Conservation (phyloP, 148 eudicot genomes). For the Amaranthus cruentus region DNA sequence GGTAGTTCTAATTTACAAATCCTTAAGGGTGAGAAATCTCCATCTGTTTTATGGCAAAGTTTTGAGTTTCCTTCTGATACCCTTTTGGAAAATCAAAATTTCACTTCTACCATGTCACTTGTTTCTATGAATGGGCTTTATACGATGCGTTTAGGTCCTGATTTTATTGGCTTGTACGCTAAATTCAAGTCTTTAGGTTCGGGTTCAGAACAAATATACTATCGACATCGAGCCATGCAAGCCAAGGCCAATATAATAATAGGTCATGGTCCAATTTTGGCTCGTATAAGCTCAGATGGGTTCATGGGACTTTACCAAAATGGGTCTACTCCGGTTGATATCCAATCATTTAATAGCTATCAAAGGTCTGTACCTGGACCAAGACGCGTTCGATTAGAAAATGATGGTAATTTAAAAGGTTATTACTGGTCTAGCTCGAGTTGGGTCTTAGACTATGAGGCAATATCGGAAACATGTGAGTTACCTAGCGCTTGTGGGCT, state of each 20-base stretch:
- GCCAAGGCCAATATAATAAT: constrained; percentile 46
- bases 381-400: constrained; percentile 53
- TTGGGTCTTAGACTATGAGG: constrained; percentile 69
- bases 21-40: constrained; percentile 2
- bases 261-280: constrained; percentile 56
- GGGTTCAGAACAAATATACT: constrained; percentile 51
- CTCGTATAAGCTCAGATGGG: constrained; percentile 58
- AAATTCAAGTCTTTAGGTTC: constrained; percentile 27
- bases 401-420: constrained; percentile 76
- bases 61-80: constrained; percentile 75
- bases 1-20: constrained; percentile 52
- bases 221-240: constrained; percentile 55
- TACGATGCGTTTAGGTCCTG: constrained; percentile 62
- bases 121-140: constrained; percentile 65
- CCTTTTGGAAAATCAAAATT: constrained; percentile 76
- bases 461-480: constrained; percentile 68
- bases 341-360: constrained; percentile 64
- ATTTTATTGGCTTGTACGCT: constrained; percentile 68
- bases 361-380: constrained; percentile 48
- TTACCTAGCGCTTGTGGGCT: constrained; percentile 75
- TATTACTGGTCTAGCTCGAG: constrained; percentile 80
- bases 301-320: constrained; percentile 85
- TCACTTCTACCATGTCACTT: constrained; percentile 69
- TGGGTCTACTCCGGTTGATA: constrained; percentile 55
- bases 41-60: constrained; percentile 58